phyloP scores from a whole-genome alignment of 2,329 filamentous ascomycete genomes.

The Aphanocladium album region DNA sequence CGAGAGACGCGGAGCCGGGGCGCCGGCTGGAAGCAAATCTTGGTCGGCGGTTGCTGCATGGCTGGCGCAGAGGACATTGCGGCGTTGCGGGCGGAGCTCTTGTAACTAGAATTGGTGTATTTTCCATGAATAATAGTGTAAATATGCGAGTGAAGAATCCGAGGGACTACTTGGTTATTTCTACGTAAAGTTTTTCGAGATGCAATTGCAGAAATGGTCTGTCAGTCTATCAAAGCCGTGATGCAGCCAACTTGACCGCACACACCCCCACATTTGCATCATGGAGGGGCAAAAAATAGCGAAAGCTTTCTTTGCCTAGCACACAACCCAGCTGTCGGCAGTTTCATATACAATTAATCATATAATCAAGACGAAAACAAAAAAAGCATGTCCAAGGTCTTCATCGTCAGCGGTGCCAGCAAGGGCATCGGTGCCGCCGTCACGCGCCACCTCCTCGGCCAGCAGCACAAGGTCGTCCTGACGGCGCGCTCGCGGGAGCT shows the following conservation, averaged over 20 bases:
- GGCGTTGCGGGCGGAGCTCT: conserved; percentile 18
- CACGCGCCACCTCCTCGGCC: conserved; percentile 44
- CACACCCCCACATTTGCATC: neutral
- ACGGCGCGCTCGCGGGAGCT: conserved; percentile 49
- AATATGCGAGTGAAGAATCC: too few species aligned
- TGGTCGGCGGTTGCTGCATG: conserved; percentile 52
- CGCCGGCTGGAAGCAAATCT: conserved; percentile 39
- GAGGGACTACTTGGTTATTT: too few species aligned
- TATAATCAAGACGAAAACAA: too few species aligned
- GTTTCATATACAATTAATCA: too few species aligned
- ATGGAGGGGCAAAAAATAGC: neutral
- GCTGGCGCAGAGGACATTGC: conserved; percentile 33
- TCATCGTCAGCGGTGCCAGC: conserved; percentile 65
- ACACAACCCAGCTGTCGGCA: too few species aligned
- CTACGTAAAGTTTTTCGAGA: too few species aligned
- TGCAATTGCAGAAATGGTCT: too few species aligned
- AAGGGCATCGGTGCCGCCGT: conserved; percentile 58
- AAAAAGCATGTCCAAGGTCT: conserved; percentile 51
- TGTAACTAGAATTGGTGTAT: neutral
- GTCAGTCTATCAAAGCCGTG: too few species aligned
- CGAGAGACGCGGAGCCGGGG: conserved; percentile 28
- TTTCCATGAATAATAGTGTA: neutral
- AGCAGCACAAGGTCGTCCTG: conserved; percentile 54
- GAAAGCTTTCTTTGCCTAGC: neutral
- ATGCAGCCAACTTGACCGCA: neutral